Conservation (phyloP, 192 early-diverging fungal species). For the Spizellomyces sp. region DNA sequence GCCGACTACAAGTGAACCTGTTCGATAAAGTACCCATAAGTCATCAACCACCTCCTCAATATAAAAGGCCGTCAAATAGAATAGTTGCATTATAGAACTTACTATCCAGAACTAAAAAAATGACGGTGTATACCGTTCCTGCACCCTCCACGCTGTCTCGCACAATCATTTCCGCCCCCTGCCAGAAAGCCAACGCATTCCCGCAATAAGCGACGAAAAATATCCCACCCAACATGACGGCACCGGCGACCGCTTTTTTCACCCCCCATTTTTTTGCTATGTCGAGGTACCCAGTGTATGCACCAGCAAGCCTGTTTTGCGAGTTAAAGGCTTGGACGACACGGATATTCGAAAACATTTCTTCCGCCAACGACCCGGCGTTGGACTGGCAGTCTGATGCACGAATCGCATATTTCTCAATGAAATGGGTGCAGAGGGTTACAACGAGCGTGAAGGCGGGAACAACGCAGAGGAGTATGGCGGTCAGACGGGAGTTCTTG, state of each 20-base stretch:
- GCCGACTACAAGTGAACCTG: slow-evolving; percentile 10
- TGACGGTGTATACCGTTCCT: slow-evolving; percentile 10
- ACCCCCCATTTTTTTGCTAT: slow-evolving; percentile 73
- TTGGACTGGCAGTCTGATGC: slow-evolving; percentile 62
- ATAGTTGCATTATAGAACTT: not conserved
- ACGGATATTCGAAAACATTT: slow-evolving; percentile 72
- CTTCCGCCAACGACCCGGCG: slow-evolving; percentile 75
- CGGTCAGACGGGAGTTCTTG: slow-evolving; percentile 69
- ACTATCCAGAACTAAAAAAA: slow-evolving; percentile 8
- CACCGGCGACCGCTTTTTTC: slow-evolving; percentile 62
- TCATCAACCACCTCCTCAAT: too few relatives aligned
- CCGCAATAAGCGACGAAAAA: slow-evolving; percentile 26
- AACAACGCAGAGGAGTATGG: slow-evolving; percentile 73
- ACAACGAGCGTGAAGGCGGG: slow-evolving; percentile 58
- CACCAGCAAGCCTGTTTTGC: not conserved
- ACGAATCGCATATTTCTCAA: not conserved
- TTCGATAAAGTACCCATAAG: not conserved
- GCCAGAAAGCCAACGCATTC: slow-evolving; percentile 17
- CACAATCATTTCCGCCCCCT: slow-evolving; percentile 13
- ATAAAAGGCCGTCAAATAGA: not conserved
- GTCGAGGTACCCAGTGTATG: slow-evolving; percentile 41
- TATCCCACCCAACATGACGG: slow-evolving; percentile 8
- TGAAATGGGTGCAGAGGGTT: not conserved
- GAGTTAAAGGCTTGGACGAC: slow-evolving; percentile 50
- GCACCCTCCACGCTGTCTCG: not conserved